phyloP scores from a whole-genome alignment of 108 stramenopile genomes.

The Discostella pseudostelligera region DNA sequence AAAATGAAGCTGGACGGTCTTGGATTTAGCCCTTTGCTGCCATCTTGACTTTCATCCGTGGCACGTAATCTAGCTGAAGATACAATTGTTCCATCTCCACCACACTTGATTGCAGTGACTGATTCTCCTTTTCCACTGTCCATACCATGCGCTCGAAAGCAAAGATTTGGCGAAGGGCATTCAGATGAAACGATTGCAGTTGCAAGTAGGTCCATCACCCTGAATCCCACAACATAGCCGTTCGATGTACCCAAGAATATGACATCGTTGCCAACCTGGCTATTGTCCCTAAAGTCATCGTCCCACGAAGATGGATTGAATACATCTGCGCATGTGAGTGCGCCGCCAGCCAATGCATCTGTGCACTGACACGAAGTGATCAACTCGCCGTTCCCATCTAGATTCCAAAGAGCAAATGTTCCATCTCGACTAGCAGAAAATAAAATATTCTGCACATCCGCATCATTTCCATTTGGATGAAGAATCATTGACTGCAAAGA shows the following conservation, averaged over 20 bases:
- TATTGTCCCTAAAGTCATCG: conserved; percentile 1
- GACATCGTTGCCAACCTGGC: conserved; percentile 14
- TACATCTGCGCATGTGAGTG: conserved; percentile 47
- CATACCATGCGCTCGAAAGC: conserved; percentile 50
- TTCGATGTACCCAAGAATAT: conserved; percentile 52
- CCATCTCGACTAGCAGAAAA: conserved; percentile 58
- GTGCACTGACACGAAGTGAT: conserved; percentile 36
- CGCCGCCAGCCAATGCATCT: conserved; percentile 9
- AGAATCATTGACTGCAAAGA: conserved; percentile 38
- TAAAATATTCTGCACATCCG: conserved; percentile 40
- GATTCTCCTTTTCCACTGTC: conserved; percentile 41
- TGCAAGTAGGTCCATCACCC: conserved; percentile 30
- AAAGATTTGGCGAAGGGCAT: conserved; percentile 43
- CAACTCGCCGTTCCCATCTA: conserved; percentile 44
- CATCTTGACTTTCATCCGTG: neutral
- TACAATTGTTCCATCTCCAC: conserved; percentile 48
- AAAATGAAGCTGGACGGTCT: conserved; percentile 36
- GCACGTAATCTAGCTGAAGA: conserved; percentile 13
- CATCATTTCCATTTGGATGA: conserved; percentile 13
- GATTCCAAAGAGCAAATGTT: conserved; percentile 56
- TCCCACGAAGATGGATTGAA: conserved; percentile 40
- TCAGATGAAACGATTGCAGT: neutral
- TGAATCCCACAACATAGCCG: conserved; percentile 52
- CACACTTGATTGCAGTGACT: conserved; percentile 55
- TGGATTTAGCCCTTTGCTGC: conserved; percentile 2